phyloP scores from a whole-genome alignment of 805 yeast species.

The Saturnispora besseyi region DNA sequence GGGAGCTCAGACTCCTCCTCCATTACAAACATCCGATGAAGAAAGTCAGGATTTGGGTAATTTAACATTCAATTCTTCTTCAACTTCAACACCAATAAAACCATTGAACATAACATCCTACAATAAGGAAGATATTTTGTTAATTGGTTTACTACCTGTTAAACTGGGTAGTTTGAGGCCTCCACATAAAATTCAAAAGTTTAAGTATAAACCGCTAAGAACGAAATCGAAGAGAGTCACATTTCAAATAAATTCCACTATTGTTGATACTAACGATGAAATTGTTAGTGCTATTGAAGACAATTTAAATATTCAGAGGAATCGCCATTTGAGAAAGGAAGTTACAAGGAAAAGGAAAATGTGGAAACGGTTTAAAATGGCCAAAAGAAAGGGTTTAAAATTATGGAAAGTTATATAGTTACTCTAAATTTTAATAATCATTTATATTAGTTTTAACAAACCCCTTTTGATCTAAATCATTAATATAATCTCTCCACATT shows the following conservation, averaged over 20 bases:
- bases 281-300: neutral
- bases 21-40: neutral
- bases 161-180: neutral
- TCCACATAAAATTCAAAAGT: neutral
- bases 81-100: slow-evolving; percentile 6
- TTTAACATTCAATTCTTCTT: neutral
- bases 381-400: neutral
- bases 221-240: neutral
- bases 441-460: slow-evolving; percentile 7
- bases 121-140: neutral
- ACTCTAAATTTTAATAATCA: slow-evolving; percentile 7
- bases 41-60: neutral
- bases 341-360: neutral
- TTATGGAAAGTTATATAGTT: neutral
- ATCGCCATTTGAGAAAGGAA: neutral
- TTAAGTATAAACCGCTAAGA: neutral
- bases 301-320: neutral
- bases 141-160: slow-evolving; percentile 3
- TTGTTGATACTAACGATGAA: neutral
- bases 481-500: slow-evolving; percentile 44
- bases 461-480: slow-evolving; percentile 28
- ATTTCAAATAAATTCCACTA: neutral
- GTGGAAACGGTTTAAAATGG: slow-evolving; percentile 3
- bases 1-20: neutral
- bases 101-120: neutral